phyloP scores from a whole-genome alignment of 306 rosid genomes.

The Vachellia collinsii region DNA sequence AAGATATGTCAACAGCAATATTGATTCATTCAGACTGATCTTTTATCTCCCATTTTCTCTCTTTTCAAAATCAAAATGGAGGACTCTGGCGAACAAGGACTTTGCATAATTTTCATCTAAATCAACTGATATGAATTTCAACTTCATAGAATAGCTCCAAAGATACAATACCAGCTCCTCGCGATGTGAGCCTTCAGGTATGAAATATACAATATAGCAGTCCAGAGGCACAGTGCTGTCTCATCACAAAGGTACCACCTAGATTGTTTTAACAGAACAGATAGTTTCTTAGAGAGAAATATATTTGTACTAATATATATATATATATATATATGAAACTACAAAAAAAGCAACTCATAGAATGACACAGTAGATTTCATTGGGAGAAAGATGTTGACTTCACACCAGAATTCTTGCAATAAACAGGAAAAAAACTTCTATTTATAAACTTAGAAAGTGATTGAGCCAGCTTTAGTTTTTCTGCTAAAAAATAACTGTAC shows the following conservation, averaged over 20 bases:
- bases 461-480: not conserved
- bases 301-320: not conserved
- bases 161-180: conserved; percentile 73
- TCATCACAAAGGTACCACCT: conserved; percentile 98
- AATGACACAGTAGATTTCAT: conserved; percentile 28
- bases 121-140: conserved; percentile 18
- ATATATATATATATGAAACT: not conserved
- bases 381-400: conserved; percentile 33
- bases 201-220: conserved; percentile 71
- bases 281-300: conserved; percentile 23
- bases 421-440: conserved; percentile 5
- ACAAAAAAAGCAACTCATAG: conserved; percentile 22
- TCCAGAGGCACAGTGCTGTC: conserved; percentile 93
- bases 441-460: conserved; percentile 17
- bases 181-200: conserved; percentile 71
- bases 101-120: conserved; percentile 23
- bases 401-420: conserved; percentile 12
- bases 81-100: conserved; percentile 22
- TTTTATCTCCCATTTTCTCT: conserved; percentile 4
- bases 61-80: not conserved
- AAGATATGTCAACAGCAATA: conserved; percentile 18
- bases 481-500: not conserved
- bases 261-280: conserved; percentile 38
- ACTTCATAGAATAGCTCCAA: conserved; percentile 30
- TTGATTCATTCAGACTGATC: not conserved